Evolutionary conservation across 306 rosid species (phyloP), one percentile per base, ranked within the genome.

Genomic region (cucumber (Cucumis sativus)): DNA sequence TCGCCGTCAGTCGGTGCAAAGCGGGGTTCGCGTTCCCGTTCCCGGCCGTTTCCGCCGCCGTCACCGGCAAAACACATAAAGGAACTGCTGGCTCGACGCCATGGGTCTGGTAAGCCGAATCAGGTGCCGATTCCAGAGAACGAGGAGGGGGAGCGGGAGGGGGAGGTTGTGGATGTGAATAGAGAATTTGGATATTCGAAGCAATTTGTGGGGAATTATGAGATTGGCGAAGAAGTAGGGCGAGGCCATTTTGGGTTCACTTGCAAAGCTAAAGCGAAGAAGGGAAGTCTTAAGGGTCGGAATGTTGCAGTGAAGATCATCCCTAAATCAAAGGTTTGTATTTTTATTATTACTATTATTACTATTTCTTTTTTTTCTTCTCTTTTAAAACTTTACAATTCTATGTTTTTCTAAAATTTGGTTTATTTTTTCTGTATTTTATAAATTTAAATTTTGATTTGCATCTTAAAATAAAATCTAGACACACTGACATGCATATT

Each of bases 31-130:
- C 75, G 94, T 15, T 92, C 98, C 2, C 43, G 41, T 18, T 80
- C 87, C 84, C 75, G 95, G n/a, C 97, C 98, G 8, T 93, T 93
- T 59, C 98, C 98, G 2, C 98, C 98, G 39, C 98, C 98, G 13
- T 93, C 98, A 2, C 98, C 98, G 33, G 98, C 97, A 0, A 93
- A 93, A 86, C 98, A 93, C 86, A 93, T 93, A 71, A 85, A 91
- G 62, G 95, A 96, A 5, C 51, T 93, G 78, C 88, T 93, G 0
- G 95, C 96, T 12, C 79, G 96, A 28, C 62, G 98, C 23, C 97
- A 93, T 9, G 97, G 97, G 16, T 86, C 94, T 1, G 91, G 85
- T 58, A 93, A 93, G 97, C 95, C 95, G 41, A 93, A 91, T 70
- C 90, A 89, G 43, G 98, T 91, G 15, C 65, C 98, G 23, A 93